Evolutionary conservation across 352 stramenopile genomes (phyloP).

Genomic region (Phytophthora syringae): DNA sequence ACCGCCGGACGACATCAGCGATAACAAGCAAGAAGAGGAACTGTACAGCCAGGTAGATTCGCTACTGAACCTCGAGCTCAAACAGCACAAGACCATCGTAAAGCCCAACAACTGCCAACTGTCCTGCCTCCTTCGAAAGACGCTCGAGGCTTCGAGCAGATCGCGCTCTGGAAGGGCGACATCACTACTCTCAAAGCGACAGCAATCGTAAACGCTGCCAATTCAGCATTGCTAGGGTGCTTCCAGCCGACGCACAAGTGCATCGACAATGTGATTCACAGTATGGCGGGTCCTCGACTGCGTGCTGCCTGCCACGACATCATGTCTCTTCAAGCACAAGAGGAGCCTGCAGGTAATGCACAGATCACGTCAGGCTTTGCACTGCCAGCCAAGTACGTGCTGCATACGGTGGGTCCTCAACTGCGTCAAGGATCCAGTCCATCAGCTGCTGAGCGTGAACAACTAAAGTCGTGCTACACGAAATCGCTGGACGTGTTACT

Average conservation of each 20-base stretch:
- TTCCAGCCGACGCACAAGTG: conserved; percentile 75
- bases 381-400: conserved; percentile 55
- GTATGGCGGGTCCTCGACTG: conserved; percentile 58
- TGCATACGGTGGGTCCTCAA: conserved; percentile 72
- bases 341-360: conserved; percentile 49
- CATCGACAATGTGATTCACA: conserved; percentile 83
- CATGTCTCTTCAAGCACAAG: conserved; percentile 43
- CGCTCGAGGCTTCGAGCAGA: conserved; percentile 33
- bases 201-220: conserved; percentile 75
- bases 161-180: conserved; percentile 70
- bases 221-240: conserved; percentile 68
- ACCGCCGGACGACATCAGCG: conserved; percentile 34
- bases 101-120: conserved; percentile 22
- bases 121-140: conserved; percentile 11
- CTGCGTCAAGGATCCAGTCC: conserved; percentile 38
- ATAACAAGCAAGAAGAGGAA: conserved; percentile 35
- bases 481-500: conserved; percentile 55
- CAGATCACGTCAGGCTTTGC: conserved; percentile 68
- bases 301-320: conserved; percentile 59
- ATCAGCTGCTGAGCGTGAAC: conserved; percentile 29
- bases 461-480: conserved; percentile 60
- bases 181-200: conserved; percentile 67
- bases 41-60: conserved; percentile 46
- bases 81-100: conserved; percentile 24
- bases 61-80: conserved; percentile 33